A percentile compares a stretch with the other conserved stretches of the same genome.
Evolutionary conservation across 2,329 filamentous ascomycete genomes (phyloP).

Genomic region (Aspergillus phoenicis): DNA sequence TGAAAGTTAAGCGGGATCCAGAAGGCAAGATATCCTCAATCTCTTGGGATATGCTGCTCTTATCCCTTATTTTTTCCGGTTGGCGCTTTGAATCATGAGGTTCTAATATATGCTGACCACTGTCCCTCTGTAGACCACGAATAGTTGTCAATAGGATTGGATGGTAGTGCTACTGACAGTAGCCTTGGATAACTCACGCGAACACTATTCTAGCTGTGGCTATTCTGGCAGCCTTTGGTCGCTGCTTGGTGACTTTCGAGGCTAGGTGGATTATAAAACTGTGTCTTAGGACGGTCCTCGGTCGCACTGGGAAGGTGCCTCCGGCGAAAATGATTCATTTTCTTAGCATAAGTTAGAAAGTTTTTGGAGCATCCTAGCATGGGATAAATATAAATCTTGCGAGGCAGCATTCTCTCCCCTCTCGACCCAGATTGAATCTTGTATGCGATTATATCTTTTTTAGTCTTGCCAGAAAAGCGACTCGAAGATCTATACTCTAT

Average conservation of each 20-base stretch:
- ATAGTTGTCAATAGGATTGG: not conserved
- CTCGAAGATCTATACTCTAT: not conserved
- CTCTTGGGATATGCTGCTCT: not conserved
- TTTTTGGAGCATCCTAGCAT: not conserved
- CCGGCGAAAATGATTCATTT: not conserved
- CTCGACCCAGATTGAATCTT: not conserved
- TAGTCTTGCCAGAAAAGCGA: not conserved
- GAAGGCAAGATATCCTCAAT: not conserved
- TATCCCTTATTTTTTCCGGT: not conserved
- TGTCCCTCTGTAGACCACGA: not conserved
- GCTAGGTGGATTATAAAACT: not conserved
- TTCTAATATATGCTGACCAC: not conserved
- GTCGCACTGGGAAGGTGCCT: not conserved
- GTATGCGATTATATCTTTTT: not conserved
- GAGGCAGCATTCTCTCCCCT: not conserved
- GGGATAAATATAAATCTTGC: not conserved
- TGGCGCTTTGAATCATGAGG: not conserved
- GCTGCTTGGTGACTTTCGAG: not conserved
- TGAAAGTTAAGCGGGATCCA: not conserved
- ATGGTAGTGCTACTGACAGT: not conserved
- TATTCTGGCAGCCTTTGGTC: not conserved
- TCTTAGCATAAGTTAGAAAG: not conserved
- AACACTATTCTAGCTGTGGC: not conserved
- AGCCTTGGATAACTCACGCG: not conserved
- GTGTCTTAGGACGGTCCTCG: not conserved